A percentile compares a stretch with the other conserved stretches of the same genome.
phyloP scores from a whole-genome alignment of 495 filamentous ascomycete genomes.

The Podospora bellae-mahoneyi region DNA sequence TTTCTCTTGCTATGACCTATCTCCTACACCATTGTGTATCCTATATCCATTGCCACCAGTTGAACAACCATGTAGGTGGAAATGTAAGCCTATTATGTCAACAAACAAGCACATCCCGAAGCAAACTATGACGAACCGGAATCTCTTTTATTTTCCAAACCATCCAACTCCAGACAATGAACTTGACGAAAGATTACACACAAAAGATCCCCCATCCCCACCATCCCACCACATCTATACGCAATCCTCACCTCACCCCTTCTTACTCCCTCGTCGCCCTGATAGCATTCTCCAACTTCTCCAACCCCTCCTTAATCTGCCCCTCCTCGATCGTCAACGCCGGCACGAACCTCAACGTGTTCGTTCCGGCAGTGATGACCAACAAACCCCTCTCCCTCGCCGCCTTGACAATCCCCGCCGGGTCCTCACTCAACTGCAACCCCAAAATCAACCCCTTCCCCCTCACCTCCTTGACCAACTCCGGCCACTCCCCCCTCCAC shows the following conservation, averaged over 20 bases:
- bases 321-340: slow-evolving; percentile 70
- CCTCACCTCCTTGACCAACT: slow-evolving; percentile 69
- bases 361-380: slow-evolving; percentile 86
- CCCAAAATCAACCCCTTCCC: slow-evolving; percentile 84
- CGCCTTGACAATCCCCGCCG: slow-evolving; percentile 68
- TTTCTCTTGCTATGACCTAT: too few relatives aligned
- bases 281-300: slow-evolving; percentile 75
- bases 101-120: too few relatives aligned
- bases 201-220: background rate
- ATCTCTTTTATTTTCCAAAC: background rate
- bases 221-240: background rate
- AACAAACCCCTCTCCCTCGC: slow-evolving; percentile 84
- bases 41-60: too few relatives aligned
- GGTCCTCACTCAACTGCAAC: slow-evolving; percentile 70
- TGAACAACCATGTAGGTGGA: too few relatives aligned
- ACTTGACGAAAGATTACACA: background rate
- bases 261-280: slow-evolving; percentile 29
- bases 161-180: background rate
- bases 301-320: slow-evolving; percentile 71
- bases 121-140: background rate
- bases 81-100: too few relatives aligned
- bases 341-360: slow-evolving; percentile 84
- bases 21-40: too few relatives aligned
- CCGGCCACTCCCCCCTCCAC: slow-evolving; percentile 65
- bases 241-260: background rate